Evolutionary conservation across 768 basidiomycete species (phyloP), one percentile per base, ranked within the genome.

Genomic region (Pisolithus marmoratus): DNA sequence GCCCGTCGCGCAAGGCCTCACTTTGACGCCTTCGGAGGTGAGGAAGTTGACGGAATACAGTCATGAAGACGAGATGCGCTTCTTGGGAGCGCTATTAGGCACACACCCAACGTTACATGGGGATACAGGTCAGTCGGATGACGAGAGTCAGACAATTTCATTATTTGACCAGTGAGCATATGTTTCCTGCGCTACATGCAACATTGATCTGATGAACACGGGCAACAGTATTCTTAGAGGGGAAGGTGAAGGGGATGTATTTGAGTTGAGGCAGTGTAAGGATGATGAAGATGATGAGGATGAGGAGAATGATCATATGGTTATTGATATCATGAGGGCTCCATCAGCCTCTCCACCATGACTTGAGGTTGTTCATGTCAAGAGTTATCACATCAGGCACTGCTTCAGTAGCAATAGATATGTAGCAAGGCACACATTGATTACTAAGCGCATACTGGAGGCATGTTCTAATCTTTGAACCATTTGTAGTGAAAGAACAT

Each of bases 91-190:
- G 38, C 54, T 70, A 51, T 53, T 57, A 46, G 67, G 59, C 1
- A 51, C 50, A 15, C 57, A 66, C 52, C 57, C 62, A 27, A 70
- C 64, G 24, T 44, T 65, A 27, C 64, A 67, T 27, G 61, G 60
- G 23, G 65, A 64, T 19, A 56, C 24, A 0, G 63, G 64, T 38
- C 67, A 65, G 15, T 51, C 63, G 23, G 65, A 64, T 11, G 70
- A 74, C 22, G 83, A 87, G 56, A 64, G 63, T 12, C 69, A 69
- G 46, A 78, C 82, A 0, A 78, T 89, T 50, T 73, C 73, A n/a
- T 68, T 87, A 58, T 90, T 90, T 63, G 87, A 90, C 62, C 76
- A 82, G 87, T 89, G 56, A 61, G 79, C 69, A 15, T n/a, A 38
- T 24, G 49, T 46, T 48, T 46, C n/a, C 38, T n/a, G 43, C 29